phyloP scores from a whole-genome alignment of 2,329 filamentous ascomycete species.

The Verticillium zaregamsianum region DNA sequence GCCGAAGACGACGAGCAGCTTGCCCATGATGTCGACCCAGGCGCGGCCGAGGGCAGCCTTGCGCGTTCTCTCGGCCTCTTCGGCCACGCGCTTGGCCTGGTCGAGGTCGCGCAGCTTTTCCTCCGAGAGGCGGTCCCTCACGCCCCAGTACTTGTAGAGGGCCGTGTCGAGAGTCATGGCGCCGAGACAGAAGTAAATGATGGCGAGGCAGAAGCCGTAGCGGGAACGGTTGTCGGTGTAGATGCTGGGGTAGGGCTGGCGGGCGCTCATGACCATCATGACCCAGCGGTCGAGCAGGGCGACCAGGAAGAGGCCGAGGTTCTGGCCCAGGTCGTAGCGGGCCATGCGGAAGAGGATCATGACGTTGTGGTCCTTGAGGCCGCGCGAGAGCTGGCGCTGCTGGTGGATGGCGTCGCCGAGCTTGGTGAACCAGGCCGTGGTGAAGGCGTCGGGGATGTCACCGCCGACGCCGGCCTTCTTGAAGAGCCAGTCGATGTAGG shows the following conservation, averaged over 20 bases:
- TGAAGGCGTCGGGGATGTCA: conserved; percentile 23
- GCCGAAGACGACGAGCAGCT: conserved; percentile 26
- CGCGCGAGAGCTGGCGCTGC: conserved; percentile 27
- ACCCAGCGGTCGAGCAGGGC: conserved; percentile 34
- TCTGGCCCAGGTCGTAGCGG: conserved; percentile 29
- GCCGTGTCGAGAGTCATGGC: conserved; percentile 32
- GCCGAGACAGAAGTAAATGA: conserved; percentile 33
- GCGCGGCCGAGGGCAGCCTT: conserved; percentile 13
- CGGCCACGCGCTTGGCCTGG: conserved; percentile 18
- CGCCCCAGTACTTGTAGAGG: conserved; percentile 30
- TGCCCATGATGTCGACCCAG: conserved; percentile 22
- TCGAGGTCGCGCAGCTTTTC: conserved; percentile 24
- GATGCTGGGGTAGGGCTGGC: conserved; percentile 19
- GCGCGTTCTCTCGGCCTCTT: conserved; percentile 13
- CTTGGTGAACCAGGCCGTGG: conserved; percentile 29
- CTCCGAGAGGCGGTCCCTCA: conserved; percentile 25
- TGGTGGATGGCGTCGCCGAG: conserved; percentile 27
- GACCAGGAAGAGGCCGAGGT: conserved; percentile 31
- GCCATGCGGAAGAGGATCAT: conserved; percentile 30
- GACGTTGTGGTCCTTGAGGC: conserved; percentile 33
- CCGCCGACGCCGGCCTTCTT: conserved; percentile 24
- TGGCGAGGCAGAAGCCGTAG: conserved; percentile 31
- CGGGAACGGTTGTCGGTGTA: conserved; percentile 25
- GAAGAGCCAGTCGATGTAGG: conserved; percentile 30
- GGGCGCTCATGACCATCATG: conserved; percentile 27